Base-by-base conservation (phyloP, 106 monocot species). In the Ottelia alismoides region DNA sequence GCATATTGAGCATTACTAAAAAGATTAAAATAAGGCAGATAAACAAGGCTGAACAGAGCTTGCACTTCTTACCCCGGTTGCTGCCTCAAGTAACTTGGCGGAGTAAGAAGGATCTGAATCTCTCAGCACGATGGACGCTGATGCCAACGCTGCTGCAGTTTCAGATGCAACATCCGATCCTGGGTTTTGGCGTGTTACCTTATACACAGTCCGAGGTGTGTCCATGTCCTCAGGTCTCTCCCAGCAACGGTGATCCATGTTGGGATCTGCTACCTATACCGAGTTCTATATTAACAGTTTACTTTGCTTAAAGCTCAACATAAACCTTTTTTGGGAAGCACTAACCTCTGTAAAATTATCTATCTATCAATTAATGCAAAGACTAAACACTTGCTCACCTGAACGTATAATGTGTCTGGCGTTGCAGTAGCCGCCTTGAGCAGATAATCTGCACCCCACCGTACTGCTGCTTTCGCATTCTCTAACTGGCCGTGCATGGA, bases 141-240 rank as follows among this genome's bases (percentile, higher is more conserved):
- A 75, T 1, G 79, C 79, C 49, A 88, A 61, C 11, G 88, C 88
- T 6, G 83, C 82, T 0, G 88, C 88, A 0, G 79, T 88, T 67
- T 88, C 82, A 2, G 70, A 78, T 9, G 83, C 83, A 10, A 88
- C 83, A 52, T 88, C 88, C 5, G 83, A 83, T 0, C 88, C 83
- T 7, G 88, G 88, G 47, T 65, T 83, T 30, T 83, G 71, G 7
- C 24, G 20, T n/a, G 79, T 70, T 17, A 88, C 76, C 40, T 55
- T 74, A 71, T 81, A 87, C 7, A 75, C 81, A 18, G 50, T 78
- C 1, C 88, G 66, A 20, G 77, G 74, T 3, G 83, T 89, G 72
- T 84, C 88, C 83, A 88, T 88, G 74, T 80, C 89, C 23, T 90
- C 89, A 0, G 84, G 89, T 59, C 84, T 72, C 71, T 84, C 90